phyloP scores from a whole-genome alignment of 768 basidiomycete species.

The Cantharellus anzutake region DNA sequence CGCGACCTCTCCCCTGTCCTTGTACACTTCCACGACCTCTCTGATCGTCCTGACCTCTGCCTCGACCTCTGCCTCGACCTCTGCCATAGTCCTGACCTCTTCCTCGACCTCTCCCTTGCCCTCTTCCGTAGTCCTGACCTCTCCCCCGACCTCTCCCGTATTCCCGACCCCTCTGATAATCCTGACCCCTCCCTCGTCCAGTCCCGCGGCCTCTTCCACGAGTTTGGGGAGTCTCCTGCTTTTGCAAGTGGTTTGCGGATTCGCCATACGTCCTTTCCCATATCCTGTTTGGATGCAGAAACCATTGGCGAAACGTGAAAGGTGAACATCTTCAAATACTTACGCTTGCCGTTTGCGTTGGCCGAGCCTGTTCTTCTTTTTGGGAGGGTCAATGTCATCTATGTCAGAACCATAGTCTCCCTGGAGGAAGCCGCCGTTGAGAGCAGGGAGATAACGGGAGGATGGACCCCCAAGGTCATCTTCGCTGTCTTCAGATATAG shows the following conservation, averaged over 20 bases:
- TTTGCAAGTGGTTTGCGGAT: conserved; percentile 81
- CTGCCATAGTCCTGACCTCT: too few species aligned
- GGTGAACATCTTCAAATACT: conserved; percentile 17
- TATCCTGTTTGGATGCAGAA: conserved; percentile 33
- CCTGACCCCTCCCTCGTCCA: conserved; percentile 12
- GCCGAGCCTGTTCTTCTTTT: conserved; percentile 76
- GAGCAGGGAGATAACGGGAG: conserved; percentile 60
- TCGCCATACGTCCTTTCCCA: conserved; percentile 96
- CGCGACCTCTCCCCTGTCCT: not conserved
- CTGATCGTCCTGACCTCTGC: not conserved
- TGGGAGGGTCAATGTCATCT: conserved; percentile 23
- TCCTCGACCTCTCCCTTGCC: conserved; percentile 9
- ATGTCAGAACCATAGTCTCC: conserved; percentile 70
- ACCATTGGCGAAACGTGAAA: not conserved
- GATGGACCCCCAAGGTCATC: conserved; percentile 9
- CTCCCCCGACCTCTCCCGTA: not conserved
- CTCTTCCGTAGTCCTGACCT: conserved; percentile 8
- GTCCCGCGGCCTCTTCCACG: too few species aligned
- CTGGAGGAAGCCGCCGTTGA: conserved; percentile 66
- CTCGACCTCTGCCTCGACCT: not conserved
- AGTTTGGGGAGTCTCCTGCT: conserved; percentile 13
- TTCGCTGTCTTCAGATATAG: conserved; percentile 9
- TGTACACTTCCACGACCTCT: conserved; percentile 2
- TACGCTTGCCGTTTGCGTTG: conserved; percentile 89
- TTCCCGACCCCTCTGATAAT: not conserved